Evolutionary conservation across 805 yeast species (phyloP).

Genomic region (Lachancea sp.): DNA sequence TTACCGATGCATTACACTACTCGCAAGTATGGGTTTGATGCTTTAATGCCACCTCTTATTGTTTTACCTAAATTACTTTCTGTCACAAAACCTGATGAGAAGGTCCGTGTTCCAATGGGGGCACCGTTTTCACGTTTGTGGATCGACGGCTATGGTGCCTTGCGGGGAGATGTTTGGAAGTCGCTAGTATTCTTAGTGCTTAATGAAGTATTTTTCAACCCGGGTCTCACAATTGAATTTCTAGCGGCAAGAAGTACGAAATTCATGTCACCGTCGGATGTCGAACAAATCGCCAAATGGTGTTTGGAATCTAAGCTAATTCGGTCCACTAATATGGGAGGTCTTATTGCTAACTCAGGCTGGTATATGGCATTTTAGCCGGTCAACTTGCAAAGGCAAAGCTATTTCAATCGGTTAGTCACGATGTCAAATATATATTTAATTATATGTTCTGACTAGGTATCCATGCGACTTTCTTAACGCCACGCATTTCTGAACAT

Average conservation of each 20-base stretch:
- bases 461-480: too few species aligned
- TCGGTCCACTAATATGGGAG: slow-evolving; percentile 14
- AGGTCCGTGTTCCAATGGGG: slow-evolving; percentile 47
- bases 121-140: slow-evolving; percentile 62
- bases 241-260: slow-evolving; percentile 21
- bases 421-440: too few species aligned
- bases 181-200: slow-evolving; percentile 44
- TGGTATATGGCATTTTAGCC: slow-evolving; percentile 21
- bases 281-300: slow-evolving; percentile 39
- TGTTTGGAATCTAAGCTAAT: slow-evolving; percentile 33
- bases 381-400: too few species aligned
- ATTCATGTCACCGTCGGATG: slow-evolving; percentile 35
- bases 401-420: too few species aligned
- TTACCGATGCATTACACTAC: slow-evolving; percentile 66
- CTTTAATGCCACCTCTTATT: slow-evolving; percentile 59
- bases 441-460: too few species aligned
- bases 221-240: slow-evolving; percentile 41
- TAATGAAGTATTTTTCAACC: slow-evolving; percentile 42
- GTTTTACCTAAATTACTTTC: slow-evolving; percentile 27
- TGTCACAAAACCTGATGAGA: slow-evolving; percentile 8
- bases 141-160: slow-evolving; percentile 59
- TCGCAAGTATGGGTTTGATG: slow-evolving; percentile 59
- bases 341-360: slow-evolving; percentile 16
- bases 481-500: too few species aligned
- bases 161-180: slow-evolving; percentile 57